These are phyloP conservation scores for Chalciporus piperatus DNA, from an alignment of 768 basidiomycete species.

Conservation along the genomic window DNA sequence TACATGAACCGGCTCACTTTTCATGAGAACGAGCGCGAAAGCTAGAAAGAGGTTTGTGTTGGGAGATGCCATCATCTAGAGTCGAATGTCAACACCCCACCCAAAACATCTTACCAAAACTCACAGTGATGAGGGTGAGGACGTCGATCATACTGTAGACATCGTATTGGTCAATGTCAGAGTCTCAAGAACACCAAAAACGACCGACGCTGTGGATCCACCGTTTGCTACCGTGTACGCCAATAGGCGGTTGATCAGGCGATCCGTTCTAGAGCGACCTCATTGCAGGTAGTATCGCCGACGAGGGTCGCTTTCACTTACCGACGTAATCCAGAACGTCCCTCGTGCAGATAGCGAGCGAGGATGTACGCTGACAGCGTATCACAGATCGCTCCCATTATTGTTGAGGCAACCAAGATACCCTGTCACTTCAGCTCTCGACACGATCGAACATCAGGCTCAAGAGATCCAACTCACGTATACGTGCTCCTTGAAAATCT, in stretches of 20 bases:
- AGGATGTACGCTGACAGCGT: background rate
- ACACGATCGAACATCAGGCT: background rate
- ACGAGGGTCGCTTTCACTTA: background rate
- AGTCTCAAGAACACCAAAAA: too few species aligned
- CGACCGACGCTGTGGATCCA: slow-evolving; percentile 8
- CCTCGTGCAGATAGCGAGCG: background rate
- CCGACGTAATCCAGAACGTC: background rate
- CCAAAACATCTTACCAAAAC: too few species aligned
- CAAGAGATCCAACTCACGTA: background rate
- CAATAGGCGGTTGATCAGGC: slow-evolving; percentile 7
- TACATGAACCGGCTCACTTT: too few species aligned
- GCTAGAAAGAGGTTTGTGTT: too few species aligned
- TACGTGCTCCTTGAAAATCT: background rate
- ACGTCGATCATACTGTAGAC: too few species aligned
- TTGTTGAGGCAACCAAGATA: background rate
- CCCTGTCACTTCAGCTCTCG: too few species aligned
- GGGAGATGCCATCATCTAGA: too few species aligned
- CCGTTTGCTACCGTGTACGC: slow-evolving; percentile 9
- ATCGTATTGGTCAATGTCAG: too few species aligned
- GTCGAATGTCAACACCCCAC: too few species aligned
- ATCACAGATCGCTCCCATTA: background rate
- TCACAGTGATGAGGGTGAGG: too few species aligned
- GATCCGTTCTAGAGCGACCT: slow-evolving; percentile 1
- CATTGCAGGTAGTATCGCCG: too few species aligned
- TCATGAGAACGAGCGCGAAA: too few species aligned